Evolutionary conservation across 768 basidiomycete species (phyloP).

Genomic region (Suillus cothurnatus): DNA sequence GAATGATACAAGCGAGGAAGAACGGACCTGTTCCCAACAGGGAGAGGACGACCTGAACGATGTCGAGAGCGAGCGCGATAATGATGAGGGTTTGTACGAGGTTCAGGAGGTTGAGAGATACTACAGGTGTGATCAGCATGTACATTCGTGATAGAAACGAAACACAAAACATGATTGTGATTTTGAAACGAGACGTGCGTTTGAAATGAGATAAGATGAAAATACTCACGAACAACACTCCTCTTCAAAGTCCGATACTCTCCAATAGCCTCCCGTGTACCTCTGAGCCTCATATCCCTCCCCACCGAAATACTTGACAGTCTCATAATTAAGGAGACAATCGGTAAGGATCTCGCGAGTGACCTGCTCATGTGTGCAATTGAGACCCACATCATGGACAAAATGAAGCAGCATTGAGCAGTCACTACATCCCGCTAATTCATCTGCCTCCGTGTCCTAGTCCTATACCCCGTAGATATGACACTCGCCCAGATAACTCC

Average conservation of each 20-base stretch:
- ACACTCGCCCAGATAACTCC: slow-evolving; percentile 57
- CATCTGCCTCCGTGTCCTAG: slow-evolving; percentile 79
- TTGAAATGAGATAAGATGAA: not conserved
- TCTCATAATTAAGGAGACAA: slow-evolving; percentile 78
- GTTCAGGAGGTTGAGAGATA: slow-evolving; percentile 70
- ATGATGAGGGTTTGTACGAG: no score
- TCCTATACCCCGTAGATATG: slow-evolving; percentile 70
- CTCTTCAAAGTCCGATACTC: slow-evolving; percentile 77
- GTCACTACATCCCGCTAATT: slow-evolving; percentile 70
- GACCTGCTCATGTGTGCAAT: slow-evolving; percentile 29
- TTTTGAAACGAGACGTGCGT: no score
- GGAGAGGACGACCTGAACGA: slow-evolving; percentile 51
- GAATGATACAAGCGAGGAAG: slow-evolving; percentile 10
- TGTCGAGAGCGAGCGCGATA: slow-evolving; percentile 58
- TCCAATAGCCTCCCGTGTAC: slow-evolving; percentile 67
- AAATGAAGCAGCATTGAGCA: no score
- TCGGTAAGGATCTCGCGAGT: slow-evolving; percentile 85
- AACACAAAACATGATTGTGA: no score
- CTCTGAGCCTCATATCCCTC: slow-evolving; percentile 77
- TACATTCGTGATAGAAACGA: not conserved
- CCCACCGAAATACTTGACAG: slow-evolving; percentile 86
- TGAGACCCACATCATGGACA: no score
- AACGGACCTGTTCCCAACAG: slow-evolving; percentile 38
- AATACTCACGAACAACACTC: slow-evolving; percentile 64
- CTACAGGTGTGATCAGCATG: slow-evolving; percentile 33